Evolutionary conservation across 306 rosid genomes (phyloP).

Genomic region (barrel medic (Medicago truncatula)): DNA sequence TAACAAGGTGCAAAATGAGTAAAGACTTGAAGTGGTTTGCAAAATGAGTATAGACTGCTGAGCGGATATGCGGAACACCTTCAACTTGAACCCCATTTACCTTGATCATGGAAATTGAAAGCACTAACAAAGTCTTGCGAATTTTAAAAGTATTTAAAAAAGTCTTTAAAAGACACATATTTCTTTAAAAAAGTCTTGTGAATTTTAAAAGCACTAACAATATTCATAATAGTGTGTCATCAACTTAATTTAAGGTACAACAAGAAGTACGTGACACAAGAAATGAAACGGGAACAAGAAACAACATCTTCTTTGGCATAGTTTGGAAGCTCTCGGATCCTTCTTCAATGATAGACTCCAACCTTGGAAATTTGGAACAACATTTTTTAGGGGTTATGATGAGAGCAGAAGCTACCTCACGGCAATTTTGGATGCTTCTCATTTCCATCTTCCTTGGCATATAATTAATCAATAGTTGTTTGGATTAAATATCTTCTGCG

Average conservation of each 20-base stretch:
- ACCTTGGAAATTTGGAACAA: constrained; percentile 41
- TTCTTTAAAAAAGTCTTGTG: too few species aligned
- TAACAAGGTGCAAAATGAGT: too few species aligned
- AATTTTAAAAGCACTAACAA: neutral
- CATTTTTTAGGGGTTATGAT: constrained; percentile 43
- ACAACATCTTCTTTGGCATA: constrained; percentile 52
- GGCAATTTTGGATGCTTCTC: constrained; percentile 46
- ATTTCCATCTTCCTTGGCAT: constrained; percentile 10
- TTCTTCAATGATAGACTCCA: constrained; percentile 78
- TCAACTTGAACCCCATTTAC: too few species aligned
- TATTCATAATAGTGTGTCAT: neutral
- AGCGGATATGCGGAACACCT: too few species aligned
- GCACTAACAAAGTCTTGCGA: too few species aligned
- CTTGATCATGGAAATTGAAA: too few species aligned
- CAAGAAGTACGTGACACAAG: constrained; percentile 56
- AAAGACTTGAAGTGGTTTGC: too few species aligned
- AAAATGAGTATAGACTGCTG: too few species aligned
- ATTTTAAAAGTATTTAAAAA: too few species aligned
- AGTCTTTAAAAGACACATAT: too few species aligned
- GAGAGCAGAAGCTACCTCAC: constrained; percentile 66
- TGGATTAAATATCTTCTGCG: too few species aligned
- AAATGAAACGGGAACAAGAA: constrained; percentile 57
- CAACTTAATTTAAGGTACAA: constrained; percentile 31
- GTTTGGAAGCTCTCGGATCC: constrained; percentile 21
- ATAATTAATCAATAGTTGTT: neutral